Percentiles rank a stretch among this genome's conserved stretches.
These are phyloP conservation scores for Alternaria tenuissima DNA, from an alignment of 2,329 filamentous ascomycete species.

Conservation along the genomic window DNA sequence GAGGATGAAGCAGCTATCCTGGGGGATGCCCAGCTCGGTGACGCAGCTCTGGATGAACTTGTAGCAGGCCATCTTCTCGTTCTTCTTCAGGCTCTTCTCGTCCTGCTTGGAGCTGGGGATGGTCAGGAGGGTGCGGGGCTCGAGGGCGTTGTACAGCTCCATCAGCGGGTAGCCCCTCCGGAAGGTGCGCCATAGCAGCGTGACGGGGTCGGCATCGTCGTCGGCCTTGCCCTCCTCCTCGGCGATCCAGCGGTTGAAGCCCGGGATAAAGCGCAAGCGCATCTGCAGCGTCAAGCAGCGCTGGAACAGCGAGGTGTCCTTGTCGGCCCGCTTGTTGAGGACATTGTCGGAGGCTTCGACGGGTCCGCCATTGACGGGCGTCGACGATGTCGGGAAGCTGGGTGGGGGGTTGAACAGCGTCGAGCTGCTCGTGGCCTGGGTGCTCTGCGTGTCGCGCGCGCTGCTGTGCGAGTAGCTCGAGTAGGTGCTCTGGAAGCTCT, in stretches of 20 bases:
- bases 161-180: conserved; percentile 84
- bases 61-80: conserved; percentile 86
- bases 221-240: conserved; percentile 75
- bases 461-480: conserved; percentile 58
- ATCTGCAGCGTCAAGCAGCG: conserved; percentile 88
- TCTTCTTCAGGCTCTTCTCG: conserved; percentile 68
- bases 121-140: conserved; percentile 72
- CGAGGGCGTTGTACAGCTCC: conserved; percentile 85
- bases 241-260: conserved; percentile 77
- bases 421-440: conserved; percentile 55
- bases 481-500: conserved; percentile 58
- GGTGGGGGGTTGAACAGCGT: conserved; percentile 55
- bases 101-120: conserved; percentile 70
- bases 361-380: conserved; percentile 62
- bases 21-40: conserved; percentile 78
- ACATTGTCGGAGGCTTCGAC: conserved; percentile 88
- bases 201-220: conserved; percentile 80
- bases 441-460: conserved; percentile 58
- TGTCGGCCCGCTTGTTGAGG: conserved; percentile 95
- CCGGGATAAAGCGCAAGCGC: conserved; percentile 82
- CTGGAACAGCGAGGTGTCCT: conserved; percentile 90
- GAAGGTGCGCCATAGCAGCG: conserved; percentile 88
- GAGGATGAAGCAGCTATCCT: conserved; percentile 88
- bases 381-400: conserved; percentile 23
- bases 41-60: conserved; percentile 92